Conservation (phyloP, 2,329 filamentous ascomycete species). For the Alternaria conjuncta region DNA sequence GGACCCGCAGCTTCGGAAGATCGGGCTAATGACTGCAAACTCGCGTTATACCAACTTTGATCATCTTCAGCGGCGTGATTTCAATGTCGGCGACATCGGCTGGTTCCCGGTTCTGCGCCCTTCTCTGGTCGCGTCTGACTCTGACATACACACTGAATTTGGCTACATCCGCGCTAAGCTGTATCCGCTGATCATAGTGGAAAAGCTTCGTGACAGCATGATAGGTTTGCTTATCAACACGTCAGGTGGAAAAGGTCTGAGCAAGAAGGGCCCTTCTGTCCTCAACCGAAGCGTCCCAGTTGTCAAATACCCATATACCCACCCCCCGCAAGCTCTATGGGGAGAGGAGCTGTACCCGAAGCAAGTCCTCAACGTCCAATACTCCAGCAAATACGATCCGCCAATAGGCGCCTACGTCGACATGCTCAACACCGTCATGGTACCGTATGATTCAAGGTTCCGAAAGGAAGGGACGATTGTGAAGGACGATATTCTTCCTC, state of each 20-base stretch:
- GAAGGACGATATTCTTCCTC: neutral
- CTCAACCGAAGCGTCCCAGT: neutral
- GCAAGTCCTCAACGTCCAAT: too few species aligned
- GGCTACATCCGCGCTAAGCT: neutral
- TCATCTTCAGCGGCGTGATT: neutral
- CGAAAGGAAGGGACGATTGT: neutral
- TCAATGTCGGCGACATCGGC: neutral
- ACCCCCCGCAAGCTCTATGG: neutral
- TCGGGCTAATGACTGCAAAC: too few species aligned
- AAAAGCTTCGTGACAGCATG: neutral
- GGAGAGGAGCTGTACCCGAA: neutral
- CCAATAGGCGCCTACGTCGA: neutral
- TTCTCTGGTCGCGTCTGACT: neutral
- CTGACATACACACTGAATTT: neutral
- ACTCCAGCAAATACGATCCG: neutral
- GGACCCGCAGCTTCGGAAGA: neutral
- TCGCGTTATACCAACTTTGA: too few species aligned
- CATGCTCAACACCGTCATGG: neutral
- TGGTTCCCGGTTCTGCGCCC: neutral
- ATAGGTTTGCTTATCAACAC: neutral
- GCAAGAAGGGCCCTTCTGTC: neutral
- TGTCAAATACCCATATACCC: neutral
- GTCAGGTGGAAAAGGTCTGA: neutral
- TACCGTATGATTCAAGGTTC: neutral
- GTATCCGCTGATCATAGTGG: neutral